Evolutionary conservation across 2,329 filamentous ascomycete species (phyloP).

Genomic region (Botrytis squamosa): DNA sequence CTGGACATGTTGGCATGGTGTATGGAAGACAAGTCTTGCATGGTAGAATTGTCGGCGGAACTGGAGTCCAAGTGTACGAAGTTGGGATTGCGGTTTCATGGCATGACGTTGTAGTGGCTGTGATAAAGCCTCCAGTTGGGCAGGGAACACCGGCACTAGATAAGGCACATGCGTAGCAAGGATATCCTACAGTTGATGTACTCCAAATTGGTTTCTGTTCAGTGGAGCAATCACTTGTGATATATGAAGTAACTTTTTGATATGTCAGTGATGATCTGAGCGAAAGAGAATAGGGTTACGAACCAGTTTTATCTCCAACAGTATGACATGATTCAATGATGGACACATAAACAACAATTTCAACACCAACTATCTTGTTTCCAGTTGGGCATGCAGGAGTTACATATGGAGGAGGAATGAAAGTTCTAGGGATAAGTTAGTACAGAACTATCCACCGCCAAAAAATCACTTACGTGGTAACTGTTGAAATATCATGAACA

Average conservation of each 20-base stretch:
- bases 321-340: slow-evolving; percentile 37
- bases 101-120: slow-evolving; percentile 25
- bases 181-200: slow-evolving; percentile 23
- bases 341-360: slow-evolving; percentile 38
- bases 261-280: slow-evolving; percentile 5
- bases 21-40: slow-evolving; percentile 26
- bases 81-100: slow-evolving; percentile 16
- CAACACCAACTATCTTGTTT: slow-evolving; percentile 36
- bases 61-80: slow-evolving; percentile 24
- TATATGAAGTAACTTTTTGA: slow-evolving; percentile 22
- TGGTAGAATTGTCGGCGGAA: slow-evolving; percentile 19
- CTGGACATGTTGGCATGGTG: slow-evolving; percentile 25
- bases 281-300: neutral
- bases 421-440: slow-evolving; percentile 20
- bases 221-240: slow-evolving; percentile 24
- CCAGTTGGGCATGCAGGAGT: slow-evolving; percentile 24
- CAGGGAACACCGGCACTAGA: slow-evolving; percentile 22
- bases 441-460: neutral
- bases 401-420: slow-evolving; percentile 26
- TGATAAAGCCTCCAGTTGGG: slow-evolving; percentile 20
- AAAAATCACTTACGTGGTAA: slow-evolving; percentile 17
- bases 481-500: slow-evolving; percentile 15
- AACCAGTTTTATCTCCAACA: slow-evolving; percentile 19
- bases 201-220: slow-evolving; percentile 26
- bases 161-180: slow-evolving; percentile 26